These are phyloP conservation scores for Haplosporangium sp. DNA, from an alignment of 371 early-diverging fungal species.

Conservation along the genomic window DNA sequence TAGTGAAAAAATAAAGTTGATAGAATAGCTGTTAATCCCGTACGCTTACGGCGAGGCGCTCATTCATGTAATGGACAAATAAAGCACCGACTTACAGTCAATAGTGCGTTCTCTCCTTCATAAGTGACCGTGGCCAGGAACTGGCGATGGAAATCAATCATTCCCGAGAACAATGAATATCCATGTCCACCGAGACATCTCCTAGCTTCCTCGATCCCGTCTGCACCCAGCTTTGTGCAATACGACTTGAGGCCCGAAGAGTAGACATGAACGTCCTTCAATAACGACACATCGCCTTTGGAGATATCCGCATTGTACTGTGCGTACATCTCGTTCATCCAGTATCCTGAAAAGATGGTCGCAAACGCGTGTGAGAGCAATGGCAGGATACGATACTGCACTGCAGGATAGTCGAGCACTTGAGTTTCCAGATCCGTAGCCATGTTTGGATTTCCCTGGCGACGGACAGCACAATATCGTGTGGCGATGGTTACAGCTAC, in stretches of 20 bases:
- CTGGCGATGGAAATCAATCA: slow-evolving; percentile 78
- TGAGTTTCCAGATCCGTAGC: slow-evolving; percentile 72
- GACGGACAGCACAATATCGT: slow-evolving; percentile 64
- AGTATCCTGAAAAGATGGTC: slow-evolving; percentile 77
- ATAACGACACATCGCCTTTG: slow-evolving; percentile 61
- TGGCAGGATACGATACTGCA: slow-evolving; percentile 80
- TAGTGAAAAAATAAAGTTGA: slow-evolving; percentile 55
- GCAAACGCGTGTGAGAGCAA: slow-evolving; percentile 79
- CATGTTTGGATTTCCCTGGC: slow-evolving; percentile 56
- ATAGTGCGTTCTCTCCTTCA: slow-evolving; percentile 62
- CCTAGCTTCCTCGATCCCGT: slow-evolving; percentile 83
- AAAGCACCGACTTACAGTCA: slow-evolving; percentile 57
- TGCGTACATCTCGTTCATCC: slow-evolving; percentile 73
- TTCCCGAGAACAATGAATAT: slow-evolving; percentile 79
- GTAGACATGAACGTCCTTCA: slow-evolving; percentile 88
- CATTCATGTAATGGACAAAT: no score
- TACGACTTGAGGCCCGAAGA: slow-evolving; percentile 87
- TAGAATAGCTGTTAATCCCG: background rate
- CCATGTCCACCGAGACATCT: slow-evolving; percentile 89
- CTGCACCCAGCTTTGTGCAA: slow-evolving; percentile 78
- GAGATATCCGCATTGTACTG: slow-evolving; percentile 70
- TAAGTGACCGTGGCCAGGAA: slow-evolving; percentile 75
- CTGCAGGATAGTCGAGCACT: slow-evolving; percentile 80
- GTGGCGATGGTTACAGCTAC: slow-evolving; percentile 62
- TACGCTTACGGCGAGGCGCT: background rate